These are phyloP conservation scores for Wallacemonas rigidus DNA, from an alignment of 208 protist genomes.

Conservation along the genomic window DNA sequence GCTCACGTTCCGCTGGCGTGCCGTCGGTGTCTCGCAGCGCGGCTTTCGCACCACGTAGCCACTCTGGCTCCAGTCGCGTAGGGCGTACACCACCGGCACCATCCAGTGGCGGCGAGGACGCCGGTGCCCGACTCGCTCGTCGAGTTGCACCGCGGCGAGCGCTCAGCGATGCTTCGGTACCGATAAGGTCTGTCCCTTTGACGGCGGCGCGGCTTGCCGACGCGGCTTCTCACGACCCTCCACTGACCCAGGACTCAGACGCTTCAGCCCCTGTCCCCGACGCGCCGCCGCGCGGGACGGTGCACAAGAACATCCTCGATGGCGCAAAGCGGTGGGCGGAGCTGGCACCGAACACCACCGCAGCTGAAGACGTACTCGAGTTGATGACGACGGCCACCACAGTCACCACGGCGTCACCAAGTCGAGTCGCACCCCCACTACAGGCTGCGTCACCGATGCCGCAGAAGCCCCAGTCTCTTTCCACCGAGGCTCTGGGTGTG, in stretches of 20 bases:
- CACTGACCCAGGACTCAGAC: background rate
- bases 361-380: slow-evolving; percentile 25
- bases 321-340: slow-evolving; percentile 36
- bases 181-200: background rate
- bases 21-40: background rate
- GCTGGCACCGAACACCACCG: background rate
- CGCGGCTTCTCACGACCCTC: background rate
- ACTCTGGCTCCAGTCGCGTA: slow-evolving; percentile 1
- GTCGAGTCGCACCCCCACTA: background rate
- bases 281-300: background rate
- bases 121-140: background rate
- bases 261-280: background rate
- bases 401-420: slow-evolving; percentile 27
- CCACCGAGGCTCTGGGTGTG: background rate
- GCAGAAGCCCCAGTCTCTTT: no score
- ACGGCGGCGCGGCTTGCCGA: background rate
- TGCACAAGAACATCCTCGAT: slow-evolving; percentile 31
- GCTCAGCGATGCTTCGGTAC: background rate
- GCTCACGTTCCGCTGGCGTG: slow-evolving; percentile 5
- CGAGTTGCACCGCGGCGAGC: background rate
- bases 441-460: no score
- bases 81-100: background rate
- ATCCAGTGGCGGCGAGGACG: background rate
- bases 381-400: slow-evolving; percentile 51
- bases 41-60: slow-evolving; percentile 13